Conservation (phyloP, 2,329 filamentous ascomycete species). For the Epichloe uncinata region DNA sequence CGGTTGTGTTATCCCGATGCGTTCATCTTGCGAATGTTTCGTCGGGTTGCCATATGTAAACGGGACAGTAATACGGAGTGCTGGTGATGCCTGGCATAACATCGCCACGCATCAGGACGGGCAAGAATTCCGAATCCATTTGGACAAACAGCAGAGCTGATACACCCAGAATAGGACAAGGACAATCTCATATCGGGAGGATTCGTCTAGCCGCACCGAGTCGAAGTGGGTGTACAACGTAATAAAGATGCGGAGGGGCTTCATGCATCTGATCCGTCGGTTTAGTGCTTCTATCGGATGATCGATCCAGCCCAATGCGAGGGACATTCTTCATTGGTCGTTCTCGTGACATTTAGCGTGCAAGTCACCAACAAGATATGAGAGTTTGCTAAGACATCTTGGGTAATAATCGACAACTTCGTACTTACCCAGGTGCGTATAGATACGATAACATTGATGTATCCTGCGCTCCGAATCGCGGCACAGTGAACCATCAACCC, state of each 20-base stretch:
- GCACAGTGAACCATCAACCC: not conserved
- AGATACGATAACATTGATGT: not conserved
- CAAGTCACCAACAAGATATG: not conserved
- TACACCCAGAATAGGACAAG: not conserved
- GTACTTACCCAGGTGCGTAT: too few species aligned
- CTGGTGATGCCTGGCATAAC: too few species aligned
- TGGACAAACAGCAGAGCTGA: too few species aligned
- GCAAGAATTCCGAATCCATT: too few species aligned
- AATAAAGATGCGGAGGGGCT: not conserved
- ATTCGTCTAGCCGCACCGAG: not conserved
- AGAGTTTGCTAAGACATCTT: not conserved
- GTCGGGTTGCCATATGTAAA: too few species aligned
- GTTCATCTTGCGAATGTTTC: too few species aligned
- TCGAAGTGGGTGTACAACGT: not conserved
- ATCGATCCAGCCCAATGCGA: not conserved
- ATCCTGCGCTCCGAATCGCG: not conserved
- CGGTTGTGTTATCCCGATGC: too few species aligned
- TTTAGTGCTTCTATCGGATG: not conserved
- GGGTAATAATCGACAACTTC: not conserved
- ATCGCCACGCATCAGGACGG: not conserved
- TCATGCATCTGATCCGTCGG: not conserved
- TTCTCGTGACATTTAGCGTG: not conserved
- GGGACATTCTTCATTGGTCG: not conserved
- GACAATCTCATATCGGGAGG: not conserved
- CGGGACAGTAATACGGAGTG: too few species aligned